A percentile compares a stretch with the other conserved stretches of the same genome.
These are phyloP conservation scores for Didymella keratinophila DNA, from an alignment of 2,329 filamentous ascomycete species.

Conservation along the genomic window DNA sequence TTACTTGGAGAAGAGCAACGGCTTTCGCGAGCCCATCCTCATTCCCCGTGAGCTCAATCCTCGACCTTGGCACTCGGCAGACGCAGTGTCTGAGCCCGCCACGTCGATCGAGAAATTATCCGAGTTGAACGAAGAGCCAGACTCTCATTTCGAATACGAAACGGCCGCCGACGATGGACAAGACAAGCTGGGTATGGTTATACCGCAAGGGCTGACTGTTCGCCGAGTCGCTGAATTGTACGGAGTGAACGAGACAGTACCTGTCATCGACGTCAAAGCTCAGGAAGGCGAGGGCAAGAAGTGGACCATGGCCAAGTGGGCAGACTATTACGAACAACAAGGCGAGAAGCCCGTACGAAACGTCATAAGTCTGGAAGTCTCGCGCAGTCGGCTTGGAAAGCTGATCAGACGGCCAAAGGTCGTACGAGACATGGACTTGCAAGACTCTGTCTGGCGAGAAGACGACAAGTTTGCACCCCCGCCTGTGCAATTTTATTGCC, in stretches of 20 bases:
- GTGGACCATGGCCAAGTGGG: conserved; percentile 72
- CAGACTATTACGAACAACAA: conserved; percentile 71
- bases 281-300: conserved; percentile 70
- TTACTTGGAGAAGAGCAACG: conserved; percentile 67
- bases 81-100: conserved; percentile 23
- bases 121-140: conserved; percentile 10
- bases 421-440: conserved; percentile 68
- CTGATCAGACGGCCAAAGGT: conserved; percentile 69
- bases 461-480: conserved; percentile 65
- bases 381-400: conserved; percentile 67
- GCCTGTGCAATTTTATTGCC: conserved; percentile 72
- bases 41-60: conserved; percentile 70
- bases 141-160: conserved; percentile 57
- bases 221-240: conserved; percentile 69
- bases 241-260: conserved; percentile 67
- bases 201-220: conserved; percentile 69
- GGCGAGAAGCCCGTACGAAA: conserved; percentile 70
- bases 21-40: conserved; percentile 72
- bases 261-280: conserved; percentile 74
- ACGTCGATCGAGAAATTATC: conserved; percentile 27
- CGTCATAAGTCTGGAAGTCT: conserved; percentile 74
- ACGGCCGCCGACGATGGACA: conserved; percentile 66
- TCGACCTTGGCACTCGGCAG: conserved; percentile 46
- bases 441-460: conserved; percentile 64
- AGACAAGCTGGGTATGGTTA: conserved; percentile 73